Evolutionary conservation across 306 rosid genomes (phyloP), one percentile per base, ranked within the genome.

Genomic region (Trichosanthes cucumerina): DNA sequence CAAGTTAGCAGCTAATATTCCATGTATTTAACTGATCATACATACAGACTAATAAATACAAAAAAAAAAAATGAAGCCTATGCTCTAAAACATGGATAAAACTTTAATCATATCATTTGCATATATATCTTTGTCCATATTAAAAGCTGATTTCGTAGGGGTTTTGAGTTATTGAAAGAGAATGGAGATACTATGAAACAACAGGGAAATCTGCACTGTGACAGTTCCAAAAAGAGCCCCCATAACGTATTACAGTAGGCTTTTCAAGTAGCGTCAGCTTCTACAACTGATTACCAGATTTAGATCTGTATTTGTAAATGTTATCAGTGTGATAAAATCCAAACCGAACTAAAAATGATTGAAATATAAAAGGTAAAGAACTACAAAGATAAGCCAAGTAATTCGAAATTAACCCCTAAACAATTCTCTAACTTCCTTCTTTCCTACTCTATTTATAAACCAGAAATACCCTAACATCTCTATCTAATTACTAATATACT

Each of bases 211-310:
- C 77, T 47, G 58, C 43, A 47, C n/a, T 70, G 54, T 31, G 19
- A 44, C 77, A 49, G 77, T 72, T 49, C 15, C 41, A 28, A 31
- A 46, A 13, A 14, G 21, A 41, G 33, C 26, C 75, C 19, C 41
- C 36, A 44, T 44, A 23, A 47, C 19, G 38, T 15, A 46, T 38
- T 66, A 39, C 47, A 39, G 33, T 68, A 70, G 76, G 57, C 76
- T 23, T 70, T 70, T 70, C 76, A 70, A 70, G 18, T 70, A 70
- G 57, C 54, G n/a, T 44, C 56, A 70, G 38, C 38, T 70, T 70
- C 76, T 70, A 70, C 76, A 66, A 72, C 58, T 46, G 59, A 47
- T 72, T 43, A 3, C 43, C 16, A 26, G 41, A 26, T 72, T 26
- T 72, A 47, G 41, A 26, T 72, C 43, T 28, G 58, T 26, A 26